Evolutionary conservation across 441 rosid genomes (phyloP), one percentile per base, ranked within the genome.

Genomic region (Populus hybrid): DNA sequence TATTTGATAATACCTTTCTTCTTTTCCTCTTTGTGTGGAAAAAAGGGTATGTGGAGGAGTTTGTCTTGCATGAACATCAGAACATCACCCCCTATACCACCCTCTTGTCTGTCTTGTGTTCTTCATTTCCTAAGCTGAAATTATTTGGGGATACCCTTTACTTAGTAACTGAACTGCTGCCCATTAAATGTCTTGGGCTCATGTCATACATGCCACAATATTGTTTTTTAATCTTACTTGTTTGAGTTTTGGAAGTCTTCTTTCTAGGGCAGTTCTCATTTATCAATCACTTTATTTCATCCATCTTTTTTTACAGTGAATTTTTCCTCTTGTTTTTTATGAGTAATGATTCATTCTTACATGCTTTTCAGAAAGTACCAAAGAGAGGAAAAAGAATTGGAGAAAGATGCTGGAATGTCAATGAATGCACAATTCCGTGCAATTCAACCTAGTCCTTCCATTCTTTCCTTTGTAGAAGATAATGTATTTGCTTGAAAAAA

Each of bases 401-500:
- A 84, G 79, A 83, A 85, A 86, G 79, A 85, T 72, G 90, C 64
- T 68, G 88, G 78, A 80, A 83, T 92, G 79, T 95, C 99, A 24
- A 87, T 80, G 83, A 95, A 92, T 92, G 99, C 97, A 24, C 91
- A 87, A 80, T 93, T 95, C 76, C 96, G 96, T 61, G 89, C 93
- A 9, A 95, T 95, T 83, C 89, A 88, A 77, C 99, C 98, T 11
- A 88, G 94, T 79, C 87, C 89, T 56, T 95, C 99, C 3, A 91
- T 95, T 86, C 91, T 95, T 80, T 91, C 95, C 75, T 93, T 80
- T 82, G 97, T 93, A 74, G 98, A 95, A 89, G 99, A 94, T 82
- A 95, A 95, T 88, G 99, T 95, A 91, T 88, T 87, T 81, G 76
- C 72, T 71, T 76, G n/a, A 65, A 80, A 80, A 61, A 82, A 64